These are phyloP conservation scores for Articulospora tetracladia DNA, from an alignment of 495 filamentous ascomycete genomes.

Conservation along the genomic window DNA sequence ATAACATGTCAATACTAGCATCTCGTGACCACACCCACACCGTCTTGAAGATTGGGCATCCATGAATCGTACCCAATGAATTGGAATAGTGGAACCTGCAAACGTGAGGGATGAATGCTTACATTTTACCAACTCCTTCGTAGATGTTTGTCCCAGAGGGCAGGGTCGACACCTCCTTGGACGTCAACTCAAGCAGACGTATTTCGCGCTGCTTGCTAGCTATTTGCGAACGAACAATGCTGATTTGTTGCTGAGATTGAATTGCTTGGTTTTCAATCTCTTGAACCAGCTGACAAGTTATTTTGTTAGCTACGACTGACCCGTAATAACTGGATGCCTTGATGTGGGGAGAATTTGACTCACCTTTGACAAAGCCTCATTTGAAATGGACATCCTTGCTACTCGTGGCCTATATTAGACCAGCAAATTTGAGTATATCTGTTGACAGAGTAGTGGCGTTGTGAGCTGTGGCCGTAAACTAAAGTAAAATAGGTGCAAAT, in stretches of 20 bases:
- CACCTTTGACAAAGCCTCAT: constrained; percentile 93
- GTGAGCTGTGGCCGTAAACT: too few species aligned
- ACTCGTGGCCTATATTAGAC: neutral
- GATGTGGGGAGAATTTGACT: constrained; percentile 12
- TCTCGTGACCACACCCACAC: constrained; percentile 20
- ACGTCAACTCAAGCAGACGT: constrained; percentile 84
- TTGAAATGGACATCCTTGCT: constrained; percentile 83
- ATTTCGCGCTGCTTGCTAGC: constrained; percentile 83
- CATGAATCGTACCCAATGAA: constrained; percentile 7
- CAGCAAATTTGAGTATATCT: neutral
- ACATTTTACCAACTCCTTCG: constrained; percentile 97
- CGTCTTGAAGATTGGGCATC: constrained; percentile 4
- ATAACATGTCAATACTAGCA: constrained; percentile 6
- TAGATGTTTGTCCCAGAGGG: constrained; percentile 82
- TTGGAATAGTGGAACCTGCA: neutral
- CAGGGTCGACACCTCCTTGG: constrained; percentile 72
- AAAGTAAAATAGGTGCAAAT: too few species aligned
- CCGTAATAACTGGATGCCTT: neutral
- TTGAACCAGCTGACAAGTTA: constrained; percentile 65
- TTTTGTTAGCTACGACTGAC: neutral
- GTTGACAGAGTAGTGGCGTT: neutral
- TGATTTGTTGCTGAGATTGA: constrained; percentile 87
- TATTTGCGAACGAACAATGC: constrained; percentile 80
- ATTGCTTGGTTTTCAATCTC: constrained; percentile 90
- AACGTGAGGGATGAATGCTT: constrained; percentile 27